Evolutionary conservation across 2,329 filamentous ascomycete species (phyloP).

Genomic region (Didymella sp.): DNA sequence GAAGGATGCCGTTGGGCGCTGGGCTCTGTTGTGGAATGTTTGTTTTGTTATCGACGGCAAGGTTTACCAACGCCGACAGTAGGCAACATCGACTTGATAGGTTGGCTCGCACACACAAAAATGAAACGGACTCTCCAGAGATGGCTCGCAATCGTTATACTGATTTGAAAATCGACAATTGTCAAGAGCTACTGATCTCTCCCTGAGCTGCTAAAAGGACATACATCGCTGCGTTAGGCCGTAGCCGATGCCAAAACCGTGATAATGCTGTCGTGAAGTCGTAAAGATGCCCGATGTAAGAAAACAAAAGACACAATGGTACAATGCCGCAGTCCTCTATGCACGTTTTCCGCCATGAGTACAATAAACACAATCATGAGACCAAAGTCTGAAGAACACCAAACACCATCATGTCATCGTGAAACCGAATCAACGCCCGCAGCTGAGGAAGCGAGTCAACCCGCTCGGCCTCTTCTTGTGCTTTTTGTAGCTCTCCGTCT

Average conservation of each 20-base stretch:
- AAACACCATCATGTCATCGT: background rate
- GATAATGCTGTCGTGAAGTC: conserved; percentile 5
- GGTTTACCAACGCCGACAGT: background rate
- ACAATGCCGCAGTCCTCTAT: conserved; percentile 1
- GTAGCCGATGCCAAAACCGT: conserved; percentile 3
- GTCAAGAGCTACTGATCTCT: background rate
- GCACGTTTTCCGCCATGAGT: conserved; percentile 5
- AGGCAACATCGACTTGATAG: background rate
- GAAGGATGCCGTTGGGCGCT: background rate
- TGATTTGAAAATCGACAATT: background rate
- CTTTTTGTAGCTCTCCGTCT: conserved; percentile 27
- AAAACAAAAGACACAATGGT: conserved; percentile 2
- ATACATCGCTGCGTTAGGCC: conserved; percentile 5
- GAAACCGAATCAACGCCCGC: conserved; percentile 27
- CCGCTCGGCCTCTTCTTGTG: conserved; percentile 33
- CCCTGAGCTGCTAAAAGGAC: background rate
- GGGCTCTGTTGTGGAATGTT: conserved; percentile 9
- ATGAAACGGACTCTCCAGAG: too few species aligned
- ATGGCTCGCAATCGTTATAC: background rate
- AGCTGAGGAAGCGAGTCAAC: conserved; percentile 45
- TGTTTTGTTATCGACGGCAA: conserved; percentile 12
- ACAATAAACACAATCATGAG: conserved; percentile 2
- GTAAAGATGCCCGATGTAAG: conserved; percentile 3
- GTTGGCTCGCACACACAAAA: too few species aligned
- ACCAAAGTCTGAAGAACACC: conserved; percentile 6